Conservation (phyloP, 345 rosid species). For the Populus tremula region DNA sequence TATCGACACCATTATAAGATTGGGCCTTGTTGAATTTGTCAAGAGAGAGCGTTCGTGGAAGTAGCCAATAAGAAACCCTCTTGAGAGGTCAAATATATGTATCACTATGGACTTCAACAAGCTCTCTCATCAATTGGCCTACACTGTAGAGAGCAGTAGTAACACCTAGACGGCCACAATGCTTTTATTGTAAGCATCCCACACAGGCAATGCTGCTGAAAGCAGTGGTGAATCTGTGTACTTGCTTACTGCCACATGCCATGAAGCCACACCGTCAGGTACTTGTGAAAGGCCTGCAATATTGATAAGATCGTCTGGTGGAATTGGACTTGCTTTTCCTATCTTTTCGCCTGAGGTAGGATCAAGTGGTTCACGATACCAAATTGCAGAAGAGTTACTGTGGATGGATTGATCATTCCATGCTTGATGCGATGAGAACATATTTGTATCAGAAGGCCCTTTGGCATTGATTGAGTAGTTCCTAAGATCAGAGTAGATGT, state of each 20-base stretch:
- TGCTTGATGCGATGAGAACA: slow-evolving; percentile 43
- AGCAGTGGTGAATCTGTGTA: slow-evolving; percentile 84
- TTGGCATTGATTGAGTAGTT: slow-evolving; percentile 71
- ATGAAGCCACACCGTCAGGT: slow-evolving; percentile 93
- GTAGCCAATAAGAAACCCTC: slow-evolving; percentile 93
- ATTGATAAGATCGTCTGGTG: slow-evolving; percentile 85
- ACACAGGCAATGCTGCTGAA: slow-evolving; percentile 91
- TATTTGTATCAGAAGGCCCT: slow-evolving; percentile 31
- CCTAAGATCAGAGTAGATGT: slow-evolving; percentile 80
- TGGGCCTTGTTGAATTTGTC: slow-evolving; percentile 60
- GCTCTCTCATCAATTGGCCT: slow-evolving; percentile 93
- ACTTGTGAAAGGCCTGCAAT: slow-evolving; percentile 93
- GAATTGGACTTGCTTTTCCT: slow-evolving; percentile 73
- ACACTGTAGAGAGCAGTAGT: slow-evolving; percentile 93
- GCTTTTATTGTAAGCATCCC: slow-evolving; percentile 68
- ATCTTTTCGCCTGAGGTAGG: slow-evolving; percentile 64
- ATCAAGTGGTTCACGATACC: slow-evolving; percentile 90
- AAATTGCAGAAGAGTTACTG: slow-evolving; percentile 75
- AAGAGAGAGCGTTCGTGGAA: slow-evolving; percentile 79
- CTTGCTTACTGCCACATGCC: slow-evolving; percentile 98
- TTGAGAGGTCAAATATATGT: slow-evolving; percentile 89
- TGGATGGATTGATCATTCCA: slow-evolving; percentile 77
- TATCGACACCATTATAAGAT: slow-evolving; percentile 74
- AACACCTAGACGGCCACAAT: slow-evolving; percentile 94
- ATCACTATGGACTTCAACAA: slow-evolving; percentile 91